Evolutionary conservation across 2,329 filamentous ascomycete genomes (phyloP).

Genomic region (Hypoxylon sp.): DNA sequence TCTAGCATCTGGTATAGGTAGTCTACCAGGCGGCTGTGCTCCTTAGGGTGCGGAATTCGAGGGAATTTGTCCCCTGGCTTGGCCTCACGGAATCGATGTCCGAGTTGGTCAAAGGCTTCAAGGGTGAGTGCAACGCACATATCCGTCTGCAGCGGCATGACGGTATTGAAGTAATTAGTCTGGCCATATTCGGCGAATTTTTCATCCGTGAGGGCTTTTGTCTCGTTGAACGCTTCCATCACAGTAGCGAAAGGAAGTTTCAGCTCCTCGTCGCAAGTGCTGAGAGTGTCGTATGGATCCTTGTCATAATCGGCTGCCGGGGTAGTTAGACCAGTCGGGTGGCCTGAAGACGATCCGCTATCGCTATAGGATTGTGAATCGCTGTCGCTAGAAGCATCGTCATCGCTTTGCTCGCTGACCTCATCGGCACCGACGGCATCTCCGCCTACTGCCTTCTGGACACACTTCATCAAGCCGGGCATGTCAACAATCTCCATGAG

Average conservation of each 20-base stretch:
- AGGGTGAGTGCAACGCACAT: conserved; percentile 45
- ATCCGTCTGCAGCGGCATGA: conserved; percentile 49
- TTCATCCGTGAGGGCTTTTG: conserved; percentile 51
- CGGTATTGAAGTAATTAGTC: conserved; percentile 47
- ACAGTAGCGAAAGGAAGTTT: conserved; percentile 42
- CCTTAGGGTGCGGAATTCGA: conserved; percentile 48
- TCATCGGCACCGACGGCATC: conserved; percentile 19
- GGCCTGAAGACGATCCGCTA: conserved; percentile 31
- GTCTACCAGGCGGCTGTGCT: conserved; percentile 53
- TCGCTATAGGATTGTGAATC: conserved; percentile 27
- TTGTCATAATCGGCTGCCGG: conserved; percentile 37
- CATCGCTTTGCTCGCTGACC: conserved; percentile 33
- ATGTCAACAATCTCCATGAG: conserved; percentile 55
- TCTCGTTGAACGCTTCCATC: conserved; percentile 52
- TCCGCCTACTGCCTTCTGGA: conserved; percentile 41
- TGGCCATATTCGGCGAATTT: conserved; percentile 45
- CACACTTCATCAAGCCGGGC: conserved; percentile 49
- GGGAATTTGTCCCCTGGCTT: conserved; percentile 40
- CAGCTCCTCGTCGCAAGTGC: conserved; percentile 31
- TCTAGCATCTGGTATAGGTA: conserved; percentile 56
- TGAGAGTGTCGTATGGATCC: conserved; percentile 32
- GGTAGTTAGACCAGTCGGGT: conserved; percentile 36
- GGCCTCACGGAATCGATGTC: conserved; percentile 47
- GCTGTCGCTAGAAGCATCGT: conserved; percentile 35
- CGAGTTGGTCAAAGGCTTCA: conserved; percentile 57